phyloP scores from a whole-genome alignment of 495 filamentous ascomycete genomes.

The Penicillium pulvis region DNA sequence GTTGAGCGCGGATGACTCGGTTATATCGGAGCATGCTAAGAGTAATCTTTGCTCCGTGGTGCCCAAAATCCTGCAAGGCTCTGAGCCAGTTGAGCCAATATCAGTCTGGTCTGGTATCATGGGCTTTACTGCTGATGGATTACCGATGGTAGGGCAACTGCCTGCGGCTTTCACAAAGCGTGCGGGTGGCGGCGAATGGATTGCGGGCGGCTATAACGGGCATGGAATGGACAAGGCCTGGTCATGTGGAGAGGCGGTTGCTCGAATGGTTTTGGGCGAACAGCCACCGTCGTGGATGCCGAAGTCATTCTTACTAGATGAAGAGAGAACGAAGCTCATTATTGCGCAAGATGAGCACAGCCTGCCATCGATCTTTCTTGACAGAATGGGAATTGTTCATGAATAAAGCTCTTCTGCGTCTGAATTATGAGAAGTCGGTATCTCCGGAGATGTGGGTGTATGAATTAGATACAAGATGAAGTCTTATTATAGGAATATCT shows the following conservation, averaged over 20 bases:
- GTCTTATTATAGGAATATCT: no score
- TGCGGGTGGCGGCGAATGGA: slow-evolving; percentile 6
- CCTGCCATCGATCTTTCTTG: not conserved
- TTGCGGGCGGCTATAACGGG: slow-evolving; percentile 7
- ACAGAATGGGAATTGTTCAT: not conserved
- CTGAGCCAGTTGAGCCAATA: not conserved
- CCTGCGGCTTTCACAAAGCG: not conserved
- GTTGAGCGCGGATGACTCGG: slow-evolving; percentile 2
- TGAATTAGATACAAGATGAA: no score
- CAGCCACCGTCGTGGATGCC: not conserved
- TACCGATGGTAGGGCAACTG: not conserved
- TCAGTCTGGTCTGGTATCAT: slow-evolving; percentile 8
- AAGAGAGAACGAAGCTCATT: not conserved
- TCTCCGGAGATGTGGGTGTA: no score
- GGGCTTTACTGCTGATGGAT: slow-evolving; percentile 8
- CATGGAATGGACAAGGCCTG: slow-evolving; percentile 11
- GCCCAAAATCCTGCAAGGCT: not conserved
- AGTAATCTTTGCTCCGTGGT: not conserved
- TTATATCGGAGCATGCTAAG: not conserved
- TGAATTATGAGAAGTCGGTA: no score
- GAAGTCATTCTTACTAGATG: not conserved
- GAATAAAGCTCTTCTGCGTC: no score
- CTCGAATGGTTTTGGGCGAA: not conserved
- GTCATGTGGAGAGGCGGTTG: slow-evolving; percentile 2
- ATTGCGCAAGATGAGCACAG: not conserved